A percentile compares a stretch with the other conserved stretches of the same genome.
Conservation (phyloP, 257 asterid species). For the Capsicum pubescens region DNA sequence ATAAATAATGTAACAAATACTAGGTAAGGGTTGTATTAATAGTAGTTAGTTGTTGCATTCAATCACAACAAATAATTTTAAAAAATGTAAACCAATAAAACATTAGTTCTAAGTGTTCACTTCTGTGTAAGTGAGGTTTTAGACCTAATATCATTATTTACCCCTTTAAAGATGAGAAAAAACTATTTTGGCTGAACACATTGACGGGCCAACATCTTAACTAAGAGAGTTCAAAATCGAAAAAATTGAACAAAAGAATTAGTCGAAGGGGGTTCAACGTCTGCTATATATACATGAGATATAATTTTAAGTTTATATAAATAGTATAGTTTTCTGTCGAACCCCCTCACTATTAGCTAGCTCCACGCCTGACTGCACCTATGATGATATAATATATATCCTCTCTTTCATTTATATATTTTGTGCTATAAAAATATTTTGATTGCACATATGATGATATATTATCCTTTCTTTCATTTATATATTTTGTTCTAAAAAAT, state of each 20-base stretch:
- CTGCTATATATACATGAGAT: too few species aligned
- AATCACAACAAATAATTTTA: not conserved
- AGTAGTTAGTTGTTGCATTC: slow-evolving; percentile 11
- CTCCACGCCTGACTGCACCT: too few species aligned
- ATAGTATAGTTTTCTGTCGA: too few species aligned
- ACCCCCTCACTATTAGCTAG: too few species aligned
- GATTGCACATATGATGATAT: not conserved
- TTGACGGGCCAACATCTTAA: too few species aligned
- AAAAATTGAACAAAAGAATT: too few species aligned
- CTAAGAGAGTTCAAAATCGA: too few species aligned
- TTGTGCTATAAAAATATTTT: too few species aligned
- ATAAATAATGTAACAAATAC: not conserved
- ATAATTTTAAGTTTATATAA: too few species aligned
- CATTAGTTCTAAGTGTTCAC: slow-evolving; percentile 24
- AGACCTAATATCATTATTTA: slow-evolving; percentile 5
- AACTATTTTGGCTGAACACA: not conserved
- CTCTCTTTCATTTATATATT: too few species aligned
- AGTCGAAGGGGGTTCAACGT: too few species aligned
- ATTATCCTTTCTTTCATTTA: not conserved
- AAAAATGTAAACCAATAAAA: not conserved
- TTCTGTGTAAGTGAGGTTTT: not conserved
- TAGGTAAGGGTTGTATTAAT: not conserved
- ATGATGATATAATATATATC: too few species aligned
- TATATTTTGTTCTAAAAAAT: not conserved
- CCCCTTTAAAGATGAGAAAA: not conserved